These are phyloP conservation scores for Yamadazyma olivae DNA, from an alignment of 805 yeast genomes.

Conservation along the genomic window DNA sequence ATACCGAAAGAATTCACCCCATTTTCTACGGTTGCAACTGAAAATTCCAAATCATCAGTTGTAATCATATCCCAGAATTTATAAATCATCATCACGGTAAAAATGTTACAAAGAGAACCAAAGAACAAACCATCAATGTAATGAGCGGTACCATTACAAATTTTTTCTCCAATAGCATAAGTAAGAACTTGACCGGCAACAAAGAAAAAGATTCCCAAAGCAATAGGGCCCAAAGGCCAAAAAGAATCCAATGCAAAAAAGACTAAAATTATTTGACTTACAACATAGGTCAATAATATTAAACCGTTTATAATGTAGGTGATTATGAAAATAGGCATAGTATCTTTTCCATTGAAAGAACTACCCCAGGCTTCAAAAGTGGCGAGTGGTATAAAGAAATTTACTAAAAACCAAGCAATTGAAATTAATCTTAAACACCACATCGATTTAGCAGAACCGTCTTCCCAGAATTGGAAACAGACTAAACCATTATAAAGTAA, in stretches of 20 bases:
- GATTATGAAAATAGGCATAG: conserved; percentile 68
- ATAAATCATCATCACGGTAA: conserved; percentile 90
- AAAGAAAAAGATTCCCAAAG: conserved; percentile 69
- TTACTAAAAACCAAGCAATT: conserved; percentile 55
- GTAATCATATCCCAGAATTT: conserved; percentile 97
- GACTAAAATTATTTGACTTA: conserved; percentile 68
- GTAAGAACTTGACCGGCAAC: conserved; percentile 74
- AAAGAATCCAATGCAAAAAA: conserved; percentile 63
- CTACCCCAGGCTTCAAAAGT: conserved; percentile 70
- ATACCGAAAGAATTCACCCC: conserved; percentile 28
- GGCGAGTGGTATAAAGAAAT: conserved; percentile 64
- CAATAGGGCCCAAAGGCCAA: conserved; percentile 91
- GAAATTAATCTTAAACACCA: conserved; percentile 51
- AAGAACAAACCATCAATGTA: conserved; percentile 89
- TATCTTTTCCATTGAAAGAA: conserved; percentile 45
- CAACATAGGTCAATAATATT: conserved; percentile 56
- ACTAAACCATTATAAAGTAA: conserved; percentile 72
- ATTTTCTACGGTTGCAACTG: conserved; percentile 51
- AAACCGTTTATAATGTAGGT: conserved; percentile 71
- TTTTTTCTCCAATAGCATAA: conserved; percentile 61
- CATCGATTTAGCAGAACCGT: conserved; percentile 73
- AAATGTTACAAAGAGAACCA: conserved; percentile 74
- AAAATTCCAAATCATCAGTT: conserved; percentile 89
- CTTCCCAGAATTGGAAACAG: conserved; percentile 93
- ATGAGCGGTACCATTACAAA: conserved; percentile 75